Percentiles rank a stretch among this genome's conserved stretches.
phyloP scores from a whole-genome alignment of 306 rosid species.

The Vigna mungo region DNA sequence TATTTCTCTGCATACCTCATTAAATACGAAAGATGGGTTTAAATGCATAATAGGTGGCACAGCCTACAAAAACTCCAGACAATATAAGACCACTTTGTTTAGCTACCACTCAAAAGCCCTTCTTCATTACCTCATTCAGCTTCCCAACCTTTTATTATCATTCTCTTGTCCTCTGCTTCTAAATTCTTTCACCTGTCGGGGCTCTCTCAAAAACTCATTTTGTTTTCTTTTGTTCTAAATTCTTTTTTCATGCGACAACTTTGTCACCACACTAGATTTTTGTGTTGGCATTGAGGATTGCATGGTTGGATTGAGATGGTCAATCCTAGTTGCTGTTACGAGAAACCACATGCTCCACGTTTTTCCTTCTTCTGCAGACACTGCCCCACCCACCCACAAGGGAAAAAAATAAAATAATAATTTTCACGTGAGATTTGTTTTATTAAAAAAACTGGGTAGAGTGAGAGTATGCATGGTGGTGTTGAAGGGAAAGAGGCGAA shows the following conservation, averaged over 20 bases:
- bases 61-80: slow-evolving; percentile 52
- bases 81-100: slow-evolving; percentile 61
- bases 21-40: slow-evolving; percentile 52
- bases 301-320: not conserved
- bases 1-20: slow-evolving; percentile 66
- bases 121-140: slow-evolving; percentile 59
- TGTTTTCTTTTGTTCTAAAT: not conserved
- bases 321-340: not conserved
- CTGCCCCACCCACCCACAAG: not conserved
- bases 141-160: slow-evolving; percentile 42
- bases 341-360: slow-evolving; percentile 1
- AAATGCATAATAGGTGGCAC: slow-evolving; percentile 59
- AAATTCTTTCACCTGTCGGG: not conserved
- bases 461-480: no score
- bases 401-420: not conserved
- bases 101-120: slow-evolving; percentile 44
- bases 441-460: no score
- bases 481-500: no score
- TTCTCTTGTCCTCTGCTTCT: slow-evolving; percentile 47
- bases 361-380: slow-evolving; percentile 5
- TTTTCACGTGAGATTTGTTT: not conserved
- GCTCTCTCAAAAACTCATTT: no score
- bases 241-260: not conserved
- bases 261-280: not conserved
- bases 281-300: slow-evolving; percentile 1